Conservation (phyloP, 2,329 filamentous ascomycete genomes). For the Cadophora malorum region DNA sequence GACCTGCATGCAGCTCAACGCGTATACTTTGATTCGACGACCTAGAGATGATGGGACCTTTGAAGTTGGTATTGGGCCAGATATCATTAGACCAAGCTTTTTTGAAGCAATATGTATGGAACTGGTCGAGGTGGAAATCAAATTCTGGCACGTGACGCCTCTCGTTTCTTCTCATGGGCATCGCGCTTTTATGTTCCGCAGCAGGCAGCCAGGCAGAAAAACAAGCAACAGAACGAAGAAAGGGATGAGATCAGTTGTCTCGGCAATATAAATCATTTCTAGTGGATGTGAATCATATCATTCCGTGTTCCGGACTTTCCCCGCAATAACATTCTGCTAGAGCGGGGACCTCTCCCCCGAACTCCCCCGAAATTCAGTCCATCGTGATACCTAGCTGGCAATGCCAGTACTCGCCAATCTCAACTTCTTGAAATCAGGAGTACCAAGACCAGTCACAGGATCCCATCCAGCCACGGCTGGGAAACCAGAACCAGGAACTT, state of each 20-base stretch:
- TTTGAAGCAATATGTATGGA: no score
- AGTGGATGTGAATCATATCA: not conserved
- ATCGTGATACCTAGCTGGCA: not conserved
- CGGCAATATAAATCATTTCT: constrained; percentile 3
- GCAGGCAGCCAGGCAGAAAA: no score
- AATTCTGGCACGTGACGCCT: no score
- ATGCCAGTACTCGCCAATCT: constrained; percentile 19
- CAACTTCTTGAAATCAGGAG: constrained; percentile 33
- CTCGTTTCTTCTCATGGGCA: no score
- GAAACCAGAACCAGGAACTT: constrained; percentile 25
- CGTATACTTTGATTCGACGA: not conserved
- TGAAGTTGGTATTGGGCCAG: not conserved
- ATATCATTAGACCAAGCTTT: no score
- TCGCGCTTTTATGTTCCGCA: no score
- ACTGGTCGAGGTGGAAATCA: no score
- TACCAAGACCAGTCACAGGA: constrained; percentile 54
- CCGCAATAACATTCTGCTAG: not conserved
- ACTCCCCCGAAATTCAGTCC: not conserved
- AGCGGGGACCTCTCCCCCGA: not conserved
- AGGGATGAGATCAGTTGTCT: no score
- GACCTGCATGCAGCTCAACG: not conserved
- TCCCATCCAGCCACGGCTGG: constrained; percentile 48
- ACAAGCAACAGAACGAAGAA: no score
- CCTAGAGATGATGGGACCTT: not conserved
- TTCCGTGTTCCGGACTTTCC: not conserved